Conservation (phyloP, 2,329 filamentous ascomycete species). For the Apiospora saccharicola region DNA sequence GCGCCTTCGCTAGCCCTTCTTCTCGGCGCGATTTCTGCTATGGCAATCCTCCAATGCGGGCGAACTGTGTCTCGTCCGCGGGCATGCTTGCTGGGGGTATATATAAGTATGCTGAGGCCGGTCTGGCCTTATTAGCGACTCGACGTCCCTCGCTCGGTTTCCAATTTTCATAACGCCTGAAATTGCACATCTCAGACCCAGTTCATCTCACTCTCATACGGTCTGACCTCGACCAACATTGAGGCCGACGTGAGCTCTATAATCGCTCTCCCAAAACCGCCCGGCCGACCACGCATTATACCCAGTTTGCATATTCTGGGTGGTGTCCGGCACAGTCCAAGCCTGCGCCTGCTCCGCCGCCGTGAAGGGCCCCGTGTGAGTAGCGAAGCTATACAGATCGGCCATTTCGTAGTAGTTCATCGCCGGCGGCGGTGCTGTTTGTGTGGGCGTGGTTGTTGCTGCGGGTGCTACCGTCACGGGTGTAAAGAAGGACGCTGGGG, state of each 20-base stretch:
- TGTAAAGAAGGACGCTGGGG: not conserved
- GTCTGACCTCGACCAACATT: not conserved
- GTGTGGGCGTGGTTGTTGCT: not conserved
- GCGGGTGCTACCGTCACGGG: not conserved
- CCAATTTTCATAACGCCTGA: not conserved
- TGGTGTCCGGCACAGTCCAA: not conserved
- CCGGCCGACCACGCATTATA: constrained; percentile 7
- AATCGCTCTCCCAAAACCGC: constrained; percentile 6
- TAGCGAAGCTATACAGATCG: constrained; percentile 6
- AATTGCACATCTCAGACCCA: not conserved
- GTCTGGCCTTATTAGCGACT: not conserved
- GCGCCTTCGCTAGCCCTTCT: not conserved
- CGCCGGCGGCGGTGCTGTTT: not conserved
- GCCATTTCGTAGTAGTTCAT: not conserved
- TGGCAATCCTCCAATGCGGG: not conserved
- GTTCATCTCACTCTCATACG: not conserved
- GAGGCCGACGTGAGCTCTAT: constrained; percentile 6
- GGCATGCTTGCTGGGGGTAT: not conserved
- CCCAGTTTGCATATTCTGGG: not conserved
- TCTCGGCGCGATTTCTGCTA: not conserved
- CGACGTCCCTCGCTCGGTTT: not conserved
- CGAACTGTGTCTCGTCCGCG: not conserved
- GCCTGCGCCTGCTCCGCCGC: not conserved
- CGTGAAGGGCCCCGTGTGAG: not conserved
- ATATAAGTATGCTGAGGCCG: not conserved